Percentiles rank a stretch among this genome's conserved stretches.
Evolutionary conservation across 805 yeast species (phyloP).

Genomic region (Metschnikowia picachoensis): DNA sequence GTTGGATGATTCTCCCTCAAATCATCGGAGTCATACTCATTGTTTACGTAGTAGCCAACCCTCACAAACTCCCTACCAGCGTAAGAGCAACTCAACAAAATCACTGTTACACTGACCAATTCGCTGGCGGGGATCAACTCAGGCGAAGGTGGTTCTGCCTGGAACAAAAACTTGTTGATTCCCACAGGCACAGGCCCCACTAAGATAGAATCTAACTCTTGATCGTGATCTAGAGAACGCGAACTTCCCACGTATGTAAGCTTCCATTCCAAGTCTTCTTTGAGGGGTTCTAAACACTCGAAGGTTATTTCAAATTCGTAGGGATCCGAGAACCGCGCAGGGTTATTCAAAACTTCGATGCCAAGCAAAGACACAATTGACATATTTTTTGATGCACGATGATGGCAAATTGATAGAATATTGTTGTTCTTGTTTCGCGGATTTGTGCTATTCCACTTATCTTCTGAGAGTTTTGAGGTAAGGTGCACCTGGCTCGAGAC

Average conservation of each 20-base stretch:
- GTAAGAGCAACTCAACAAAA: conserved; percentile 86
- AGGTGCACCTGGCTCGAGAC: neutral
- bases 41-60: conserved; percentile 96
- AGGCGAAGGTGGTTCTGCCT: conserved; percentile 96
- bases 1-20: conserved; percentile 90
- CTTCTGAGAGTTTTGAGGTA: neutral
- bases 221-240: conserved; percentile 91
- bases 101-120: conserved; percentile 91
- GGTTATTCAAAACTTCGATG: conserved; percentile 88
- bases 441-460: neutral
- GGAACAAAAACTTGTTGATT: conserved; percentile 83
- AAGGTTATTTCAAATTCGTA: conserved; percentile 97
- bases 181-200: conserved; percentile 99
- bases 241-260: conserved; percentile 96
- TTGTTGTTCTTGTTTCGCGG: no score
- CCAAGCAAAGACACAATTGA: conserved; percentile 91
- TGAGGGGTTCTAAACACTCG: conserved; percentile 90
- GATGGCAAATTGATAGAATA: no score
- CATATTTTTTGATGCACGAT: conserved; percentile 43
- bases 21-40: conserved; percentile 93
- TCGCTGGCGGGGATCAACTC: conserved; percentile 95
- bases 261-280: conserved; percentile 95
- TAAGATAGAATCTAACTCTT: conserved; percentile 90
- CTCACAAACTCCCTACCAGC: conserved; percentile 92
- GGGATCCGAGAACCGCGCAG: conserved; percentile 89